A percentile compares a stretch with the other conserved stretches of the same genome.
These are phyloP conservation scores for Apiospora malaysiana DNA, from an alignment of 2,329 filamentous ascomycete genomes.

Conservation along the genomic window DNA sequence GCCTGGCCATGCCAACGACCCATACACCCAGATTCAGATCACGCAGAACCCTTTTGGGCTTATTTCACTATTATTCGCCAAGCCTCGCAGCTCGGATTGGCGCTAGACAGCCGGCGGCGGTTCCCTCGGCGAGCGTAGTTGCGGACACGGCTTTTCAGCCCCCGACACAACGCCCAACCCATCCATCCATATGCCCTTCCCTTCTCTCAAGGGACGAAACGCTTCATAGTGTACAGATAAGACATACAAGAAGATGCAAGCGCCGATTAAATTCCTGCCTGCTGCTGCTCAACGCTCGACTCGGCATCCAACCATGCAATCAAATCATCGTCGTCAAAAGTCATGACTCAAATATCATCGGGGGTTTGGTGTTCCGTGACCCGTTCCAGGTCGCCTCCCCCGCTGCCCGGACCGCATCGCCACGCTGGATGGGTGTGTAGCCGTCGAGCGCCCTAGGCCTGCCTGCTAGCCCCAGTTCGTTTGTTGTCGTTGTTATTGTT, in stretches of 20 bases:
- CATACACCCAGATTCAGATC: not conserved
- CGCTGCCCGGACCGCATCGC: not conserved
- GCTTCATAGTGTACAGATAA: conserved; percentile 19
- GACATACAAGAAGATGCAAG: conserved; percentile 11
- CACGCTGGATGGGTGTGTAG: not conserved
- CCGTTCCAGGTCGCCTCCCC: not conserved
- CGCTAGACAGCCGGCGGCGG: conserved; percentile 1
- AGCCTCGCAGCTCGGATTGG: conserved; percentile 6
- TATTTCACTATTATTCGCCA: not conserved
- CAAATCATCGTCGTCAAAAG: conserved; percentile 16
- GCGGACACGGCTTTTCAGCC: not conserved
- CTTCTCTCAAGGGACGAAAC: not conserved
- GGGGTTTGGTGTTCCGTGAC: not conserved
- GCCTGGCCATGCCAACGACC: too few relatives aligned
- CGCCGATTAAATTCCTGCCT: conserved; percentile 7
- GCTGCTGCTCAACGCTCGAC: conserved; percentile 16
- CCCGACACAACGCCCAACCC: not conserved
- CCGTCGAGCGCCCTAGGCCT: not conserved
- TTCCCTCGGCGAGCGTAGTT: not conserved
- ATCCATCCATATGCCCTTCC: conserved; percentile 10
- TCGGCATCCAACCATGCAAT: conserved; percentile 13
- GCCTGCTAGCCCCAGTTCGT: not conserved
- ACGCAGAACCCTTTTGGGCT: not conserved
- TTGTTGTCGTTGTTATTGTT: conserved; percentile 32
- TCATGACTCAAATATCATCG: conserved; percentile 10